A percentile compares a stretch with the other conserved stretches of the same genome.
phyloP scores from a whole-genome alignment of 352 stramenopile species.

The Phytophthora hibernalis region DNA sequence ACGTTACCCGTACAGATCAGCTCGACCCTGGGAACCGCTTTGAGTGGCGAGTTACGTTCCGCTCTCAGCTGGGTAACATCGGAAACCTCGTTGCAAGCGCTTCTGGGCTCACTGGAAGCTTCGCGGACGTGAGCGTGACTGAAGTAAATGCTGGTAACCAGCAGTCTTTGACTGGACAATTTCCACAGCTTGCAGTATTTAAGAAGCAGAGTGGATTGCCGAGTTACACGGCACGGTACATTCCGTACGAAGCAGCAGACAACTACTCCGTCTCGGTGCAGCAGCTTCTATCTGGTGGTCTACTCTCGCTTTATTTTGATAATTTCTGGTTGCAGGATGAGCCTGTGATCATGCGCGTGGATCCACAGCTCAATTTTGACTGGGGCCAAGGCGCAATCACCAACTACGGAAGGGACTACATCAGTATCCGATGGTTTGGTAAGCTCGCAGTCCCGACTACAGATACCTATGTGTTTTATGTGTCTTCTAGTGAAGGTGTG shows the following conservation, averaged over 20 bases:
- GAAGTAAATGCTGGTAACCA: constrained; percentile 73
- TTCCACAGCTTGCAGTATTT: constrained; percentile 72
- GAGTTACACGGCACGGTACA: constrained; percentile 93
- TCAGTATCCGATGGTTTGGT: constrained; percentile 95
- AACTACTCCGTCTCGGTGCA: constrained; percentile 91
- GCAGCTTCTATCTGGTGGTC: constrained; percentile 91
- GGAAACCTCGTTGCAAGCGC: constrained; percentile 58
- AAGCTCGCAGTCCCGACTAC: constrained; percentile 86
- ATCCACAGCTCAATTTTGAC: constrained; percentile 87
- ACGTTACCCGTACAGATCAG: constrained; percentile 83
- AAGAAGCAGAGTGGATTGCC: constrained; percentile 94
- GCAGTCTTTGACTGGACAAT: constrained; percentile 83
- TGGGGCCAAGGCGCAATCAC: constrained; percentile 94
- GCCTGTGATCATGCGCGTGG: constrained; percentile 88
- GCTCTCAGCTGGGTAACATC: constrained; percentile 85
- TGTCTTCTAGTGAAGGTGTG: constrained; percentile 92
- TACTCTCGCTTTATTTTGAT: constrained; percentile 94
- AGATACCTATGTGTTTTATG: constrained; percentile 95
- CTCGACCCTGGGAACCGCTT: constrained; percentile 87
- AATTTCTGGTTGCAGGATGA: constrained; percentile 96
- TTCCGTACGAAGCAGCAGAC: constrained; percentile 63
- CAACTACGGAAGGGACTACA: constrained; percentile 94
- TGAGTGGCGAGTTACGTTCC: constrained; percentile 95
- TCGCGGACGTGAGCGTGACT: constrained; percentile 53
- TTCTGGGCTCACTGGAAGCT: constrained; percentile 65